Evolutionary conservation across 148 eudicot species (phyloP), one percentile per base, ranked within the genome.

Genomic region (Silene uniflora): DNA sequence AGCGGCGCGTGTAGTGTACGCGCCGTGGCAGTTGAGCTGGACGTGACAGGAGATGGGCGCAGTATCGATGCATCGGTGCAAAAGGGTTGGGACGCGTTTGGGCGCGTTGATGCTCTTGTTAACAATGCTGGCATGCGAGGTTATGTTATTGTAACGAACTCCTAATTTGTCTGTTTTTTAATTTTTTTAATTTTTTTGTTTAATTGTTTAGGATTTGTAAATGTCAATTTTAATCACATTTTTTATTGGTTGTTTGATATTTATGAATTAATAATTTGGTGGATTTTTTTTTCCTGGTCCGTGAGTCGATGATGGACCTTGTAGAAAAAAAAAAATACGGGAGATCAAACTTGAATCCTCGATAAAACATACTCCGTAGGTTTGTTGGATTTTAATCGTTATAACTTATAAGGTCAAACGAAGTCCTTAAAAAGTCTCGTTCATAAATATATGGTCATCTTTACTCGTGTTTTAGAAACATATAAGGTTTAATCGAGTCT

Each of bases 41-140:
- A 89, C 32, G 84, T 91, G 35, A n/a, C 79, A 0, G 85, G 81
- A 1, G 86, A 77, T 44, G 84, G 80, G 19, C 6, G 35, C 1
- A 29, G 76, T 4, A 89, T 91, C 55, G 89, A 86, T 47, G 86
- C 75, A 13, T 67, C 85, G 0, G 89, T 87, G 0, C 24, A 61
- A 13, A 78, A 73, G 29, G 90, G 84, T 27, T 91, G 96, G 96
- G 84, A 83, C 6, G 86, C 84, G 18, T 91, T 89, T 78, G 92
- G 92, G 0, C 66, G 80, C 2, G 86, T 91, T 35, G 88, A 91
- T 81, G 89, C 71, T 74, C 77, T 89, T 29, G 80, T 91, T 67
- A 91, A 91, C 22, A 91, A 89, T 58, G 96, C 93, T 59, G 96
- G 96, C 14, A 55, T 84, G 27, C 74, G 87, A 80, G 91, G 93